Evolutionary conservation across 306 rosid species (phyloP).

Genomic region (Mucuna pruriens): DNA sequence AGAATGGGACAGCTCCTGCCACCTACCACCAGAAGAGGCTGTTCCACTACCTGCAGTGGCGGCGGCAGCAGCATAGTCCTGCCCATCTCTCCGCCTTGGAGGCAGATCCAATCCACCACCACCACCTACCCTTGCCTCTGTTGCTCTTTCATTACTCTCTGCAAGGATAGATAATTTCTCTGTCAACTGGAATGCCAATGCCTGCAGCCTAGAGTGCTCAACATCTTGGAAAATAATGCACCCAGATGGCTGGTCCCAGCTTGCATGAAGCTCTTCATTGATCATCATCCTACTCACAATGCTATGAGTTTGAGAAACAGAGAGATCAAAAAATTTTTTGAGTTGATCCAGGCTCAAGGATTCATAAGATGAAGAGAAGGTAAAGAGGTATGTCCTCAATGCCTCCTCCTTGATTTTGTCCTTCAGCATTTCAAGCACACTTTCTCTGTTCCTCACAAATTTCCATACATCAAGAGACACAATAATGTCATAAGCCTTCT

Average conservation of each 20-base stretch:
- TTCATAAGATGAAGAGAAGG: slow-evolving; percentile 78
- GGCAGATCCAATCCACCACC: slow-evolving; percentile 90
- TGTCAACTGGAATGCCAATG: slow-evolving; percentile 81
- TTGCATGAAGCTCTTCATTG: slow-evolving; percentile 87
- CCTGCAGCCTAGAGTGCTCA: slow-evolving; percentile 70
- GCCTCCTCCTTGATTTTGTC: slow-evolving; percentile 93
- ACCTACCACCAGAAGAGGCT: slow-evolving; percentile 56
- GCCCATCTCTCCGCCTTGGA: slow-evolving; percentile 76
- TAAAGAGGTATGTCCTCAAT: slow-evolving; percentile 81
- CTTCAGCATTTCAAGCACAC: slow-evolving; percentile 73
- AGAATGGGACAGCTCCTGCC: slow-evolving; percentile 71
- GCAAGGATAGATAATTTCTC: slow-evolving; percentile 81
- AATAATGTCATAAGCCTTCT: slow-evolving; percentile 67
- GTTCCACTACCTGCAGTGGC: slow-evolving; percentile 39
- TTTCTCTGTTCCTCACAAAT: slow-evolving; percentile 65
- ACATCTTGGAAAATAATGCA: slow-evolving; percentile 65
- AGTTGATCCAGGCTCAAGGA: slow-evolving; percentile 79
- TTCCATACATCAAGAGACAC: slow-evolving; percentile 86
- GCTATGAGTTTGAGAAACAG: slow-evolving; percentile 65
- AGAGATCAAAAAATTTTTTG: slow-evolving; percentile 72
- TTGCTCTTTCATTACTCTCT: slow-evolving; percentile 89
- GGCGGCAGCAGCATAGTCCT: slow-evolving; percentile 70
- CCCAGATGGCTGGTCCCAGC: slow-evolving; percentile 68
- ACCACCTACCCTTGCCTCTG: slow-evolving; percentile 80
- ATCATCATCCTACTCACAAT: slow-evolving; percentile 92